phyloP scores from a whole-genome alignment of 2,329 filamentous ascomycete species.

The Byssoonygena ceratinophila region DNA sequence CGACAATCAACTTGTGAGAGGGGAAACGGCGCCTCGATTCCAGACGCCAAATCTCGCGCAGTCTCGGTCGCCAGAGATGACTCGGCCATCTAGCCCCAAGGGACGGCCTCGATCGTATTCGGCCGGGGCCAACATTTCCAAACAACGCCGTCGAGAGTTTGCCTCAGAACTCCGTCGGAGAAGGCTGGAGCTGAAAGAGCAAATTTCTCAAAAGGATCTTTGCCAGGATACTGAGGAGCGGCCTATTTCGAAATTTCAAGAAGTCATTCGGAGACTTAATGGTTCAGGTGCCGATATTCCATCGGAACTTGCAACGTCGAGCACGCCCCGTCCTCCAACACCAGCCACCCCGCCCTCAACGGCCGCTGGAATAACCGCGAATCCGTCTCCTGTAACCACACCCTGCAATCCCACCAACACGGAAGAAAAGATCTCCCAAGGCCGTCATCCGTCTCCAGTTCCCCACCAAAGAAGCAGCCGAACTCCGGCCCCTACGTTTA shows the following conservation, averaged over 20 bases:
- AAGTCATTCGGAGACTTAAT: conserved; percentile 30
- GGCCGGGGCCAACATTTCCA: conserved; percentile 16
- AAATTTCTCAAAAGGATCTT: conserved; percentile 4
- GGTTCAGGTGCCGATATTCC: conserved; percentile 8
- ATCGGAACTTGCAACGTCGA: not conserved
- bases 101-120: not conserved
- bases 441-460: conserved; percentile 17
- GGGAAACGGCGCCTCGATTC: not conserved
- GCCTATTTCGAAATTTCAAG: conserved; percentile 32
- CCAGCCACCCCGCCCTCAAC: not conserved
- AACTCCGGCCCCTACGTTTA: conserved; percentile 25
- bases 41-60: conserved; percentile 10
- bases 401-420: conserved; percentile 11
- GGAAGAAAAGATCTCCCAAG: conserved; percentile 18
- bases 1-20: conserved; percentile 33
- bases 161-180: conserved; percentile 26
- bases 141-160: conserved; percentile 27
- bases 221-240: conserved; percentile 25
- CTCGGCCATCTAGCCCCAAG: conserved; percentile 9
- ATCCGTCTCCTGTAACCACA: conserved; percentile 5
- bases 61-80: conserved; percentile 15
- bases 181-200: conserved; percentile 17
- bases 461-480: conserved; percentile 20
- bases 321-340: not conserved
- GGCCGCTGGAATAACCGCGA: conserved; percentile 2